Evolutionary conservation across 805 yeast species (phyloP).

Genomic region (Lipomyces sp.): DNA sequence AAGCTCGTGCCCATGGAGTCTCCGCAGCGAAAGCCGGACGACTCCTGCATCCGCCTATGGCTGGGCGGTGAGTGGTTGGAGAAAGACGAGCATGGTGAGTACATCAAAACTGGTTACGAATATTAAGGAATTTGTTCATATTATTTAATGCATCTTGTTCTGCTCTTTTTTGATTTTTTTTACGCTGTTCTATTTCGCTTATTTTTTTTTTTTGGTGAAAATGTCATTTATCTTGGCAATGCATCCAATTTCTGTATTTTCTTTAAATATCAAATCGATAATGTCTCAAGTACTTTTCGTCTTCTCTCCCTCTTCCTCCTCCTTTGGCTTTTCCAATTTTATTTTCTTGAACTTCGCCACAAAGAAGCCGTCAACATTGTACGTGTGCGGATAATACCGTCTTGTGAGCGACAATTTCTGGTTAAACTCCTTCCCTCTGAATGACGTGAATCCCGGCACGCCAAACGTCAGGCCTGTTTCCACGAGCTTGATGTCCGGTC

Average conservation of each 20-base stretch:
- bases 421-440: conserved; percentile 87
- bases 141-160: no score
- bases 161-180: background rate
- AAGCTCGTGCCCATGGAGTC: conserved; percentile 30
- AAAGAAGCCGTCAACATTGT: conserved; percentile 96
- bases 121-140: conserved; percentile 4
- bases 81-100: conserved; percentile 23
- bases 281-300: background rate
- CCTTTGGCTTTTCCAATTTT: conserved; percentile 5
- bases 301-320: background rate
- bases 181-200: background rate
- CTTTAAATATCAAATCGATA: conserved; percentile 1
- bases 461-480: conserved; percentile 92
- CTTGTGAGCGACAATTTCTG: conserved; percentile 74
- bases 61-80: conserved; percentile 29
- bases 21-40: conserved; percentile 29
- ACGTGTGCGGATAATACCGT: conserved; percentile 97
- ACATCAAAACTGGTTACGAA: conserved; percentile 16
- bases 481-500: conserved; percentile 93
- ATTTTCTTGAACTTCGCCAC: conserved; percentile 94
- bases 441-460: conserved; percentile 90
- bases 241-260: background rate
- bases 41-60: conserved; percentile 31
- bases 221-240: background rate
- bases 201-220: background rate